These are phyloP conservation scores for Neofusicoccum laricinum DNA, from an alignment of 2,329 filamentous ascomycete species.

Conservation along the genomic window DNA sequence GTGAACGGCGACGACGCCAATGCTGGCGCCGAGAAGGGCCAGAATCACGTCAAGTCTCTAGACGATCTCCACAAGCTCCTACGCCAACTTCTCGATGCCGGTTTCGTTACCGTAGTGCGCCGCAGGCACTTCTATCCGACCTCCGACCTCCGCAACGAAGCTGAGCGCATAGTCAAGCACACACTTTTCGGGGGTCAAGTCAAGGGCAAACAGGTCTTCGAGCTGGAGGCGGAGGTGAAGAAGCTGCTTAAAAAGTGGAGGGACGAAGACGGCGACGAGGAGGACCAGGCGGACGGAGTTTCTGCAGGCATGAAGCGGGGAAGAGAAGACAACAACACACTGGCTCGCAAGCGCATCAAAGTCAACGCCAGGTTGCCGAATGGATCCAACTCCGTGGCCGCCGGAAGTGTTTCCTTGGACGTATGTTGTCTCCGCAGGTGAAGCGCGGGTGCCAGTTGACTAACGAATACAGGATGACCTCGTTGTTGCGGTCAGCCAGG, in stretches of 20 bases:
- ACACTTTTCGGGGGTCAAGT: constrained; percentile 41
- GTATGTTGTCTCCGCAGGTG: constrained; percentile 24
- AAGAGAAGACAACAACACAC: constrained; percentile 17
- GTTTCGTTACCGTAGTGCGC: constrained; percentile 65
- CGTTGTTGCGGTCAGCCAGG: constrained; percentile 76
- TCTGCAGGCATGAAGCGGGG: constrained; percentile 14
- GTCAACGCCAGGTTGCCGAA: constrained; percentile 24
- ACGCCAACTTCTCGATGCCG: constrained; percentile 56
- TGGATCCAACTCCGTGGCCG: constrained; percentile 15
- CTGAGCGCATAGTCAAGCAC: constrained; percentile 62
- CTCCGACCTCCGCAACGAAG: constrained; percentile 54
- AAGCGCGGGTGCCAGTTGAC: not conserved
- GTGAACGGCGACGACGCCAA: constrained; percentile 23
- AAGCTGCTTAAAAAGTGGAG: constrained; percentile 53
- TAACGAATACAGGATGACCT: constrained; percentile 59
- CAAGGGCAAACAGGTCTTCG: constrained; percentile 44
- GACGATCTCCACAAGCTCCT: constrained; percentile 45
- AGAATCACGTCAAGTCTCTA: constrained; percentile 33
- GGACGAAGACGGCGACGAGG: constrained; percentile 37
- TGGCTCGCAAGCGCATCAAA: constrained; percentile 32
- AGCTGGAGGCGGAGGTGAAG: constrained; percentile 63
- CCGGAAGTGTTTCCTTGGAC: constrained; percentile 32
- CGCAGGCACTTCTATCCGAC: constrained; percentile 50
- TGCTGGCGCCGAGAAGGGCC: constrained; percentile 21
- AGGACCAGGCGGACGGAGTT: constrained; percentile 19